Conservation (phyloP, 192 early-diverging fungal genomes). For the Phlyctochytrium planicorne region DNA sequence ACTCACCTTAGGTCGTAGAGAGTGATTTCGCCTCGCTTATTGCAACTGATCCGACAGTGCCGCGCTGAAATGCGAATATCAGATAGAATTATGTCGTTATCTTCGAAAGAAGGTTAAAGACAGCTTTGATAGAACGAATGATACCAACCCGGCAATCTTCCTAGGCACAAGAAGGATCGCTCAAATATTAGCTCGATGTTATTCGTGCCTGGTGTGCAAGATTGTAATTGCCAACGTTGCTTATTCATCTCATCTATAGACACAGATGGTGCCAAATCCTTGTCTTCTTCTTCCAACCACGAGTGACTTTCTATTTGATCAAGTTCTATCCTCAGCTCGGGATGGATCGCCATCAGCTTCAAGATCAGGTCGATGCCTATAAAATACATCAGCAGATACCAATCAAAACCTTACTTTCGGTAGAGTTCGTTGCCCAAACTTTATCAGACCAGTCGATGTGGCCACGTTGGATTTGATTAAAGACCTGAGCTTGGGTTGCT, state of each 20-base stretch:
- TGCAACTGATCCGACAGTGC: background rate
- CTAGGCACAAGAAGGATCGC: background rate
- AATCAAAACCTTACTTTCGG: background rate
- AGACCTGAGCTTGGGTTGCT: conserved; percentile 9
- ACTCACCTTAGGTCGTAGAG: too few relatives aligned
- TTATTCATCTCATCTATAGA: background rate
- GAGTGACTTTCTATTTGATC: conserved; percentile 24
- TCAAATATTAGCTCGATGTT: background rate
- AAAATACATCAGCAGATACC: background rate
- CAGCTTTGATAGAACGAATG: background rate
- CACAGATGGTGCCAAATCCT: background rate
- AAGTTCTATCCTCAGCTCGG: conserved; percentile 21
- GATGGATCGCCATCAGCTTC: conserved; percentile 25
- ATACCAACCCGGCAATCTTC: background rate
- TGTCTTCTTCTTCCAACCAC: conserved; percentile 21
- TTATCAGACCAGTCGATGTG: conserved; percentile 19
- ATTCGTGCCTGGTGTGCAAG: background rate
- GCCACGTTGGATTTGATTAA: conserved; percentile 19
- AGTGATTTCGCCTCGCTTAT: too few relatives aligned
- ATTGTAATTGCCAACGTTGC: background rate
- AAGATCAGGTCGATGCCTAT: conserved; percentile 27
- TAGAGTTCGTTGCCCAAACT: conserved; percentile 17
- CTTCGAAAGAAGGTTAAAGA: background rate
- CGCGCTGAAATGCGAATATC: conserved; percentile 19
- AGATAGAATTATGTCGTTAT: too few relatives aligned